A percentile compares a stretch with the other conserved stretches of the same genome.
phyloP scores from a whole-genome alignment of 768 basidiomycete genomes.

The Lentinula aciculospora region DNA sequence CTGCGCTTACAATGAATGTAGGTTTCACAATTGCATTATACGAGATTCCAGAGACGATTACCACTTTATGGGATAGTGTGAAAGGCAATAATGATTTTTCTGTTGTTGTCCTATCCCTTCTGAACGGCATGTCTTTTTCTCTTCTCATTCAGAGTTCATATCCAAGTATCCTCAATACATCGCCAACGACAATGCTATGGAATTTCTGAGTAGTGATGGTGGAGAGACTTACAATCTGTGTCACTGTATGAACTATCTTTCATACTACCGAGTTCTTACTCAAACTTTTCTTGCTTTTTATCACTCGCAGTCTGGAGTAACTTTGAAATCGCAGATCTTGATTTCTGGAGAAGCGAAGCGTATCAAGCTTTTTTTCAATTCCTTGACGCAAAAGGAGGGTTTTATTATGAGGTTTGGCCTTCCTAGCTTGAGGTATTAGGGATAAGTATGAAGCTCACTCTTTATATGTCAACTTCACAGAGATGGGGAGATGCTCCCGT shows the following conservation, averaged over 20 bases:
- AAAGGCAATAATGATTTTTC: slow-evolving; percentile 39
- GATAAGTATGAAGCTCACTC: not conserved
- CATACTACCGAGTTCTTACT: not conserved
- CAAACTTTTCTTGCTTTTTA: not conserved
- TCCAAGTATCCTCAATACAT: slow-evolving; percentile 49
- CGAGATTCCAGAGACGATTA: slow-evolving; percentile 71
- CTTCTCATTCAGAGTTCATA: slow-evolving; percentile 49
- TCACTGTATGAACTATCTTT: slow-evolving; percentile 44
- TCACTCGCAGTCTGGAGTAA: slow-evolving; percentile 65
- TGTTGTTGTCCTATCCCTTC: no score
- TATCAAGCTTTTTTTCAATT: slow-evolving; percentile 65
- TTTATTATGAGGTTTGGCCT: slow-evolving; percentile 51
- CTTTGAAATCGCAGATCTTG: slow-evolving; percentile 67
- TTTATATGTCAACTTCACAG: not conserved
- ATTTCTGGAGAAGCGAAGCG: slow-evolving; percentile 63
- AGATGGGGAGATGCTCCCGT: slow-evolving; percentile 44
- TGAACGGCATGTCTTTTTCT: no score
- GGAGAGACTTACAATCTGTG: slow-evolving; percentile 70
- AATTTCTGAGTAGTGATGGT: slow-evolving; percentile 40
- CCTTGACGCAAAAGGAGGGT: slow-evolving; percentile 61
- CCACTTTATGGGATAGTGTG: slow-evolving; percentile 66
- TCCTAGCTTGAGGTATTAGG: not conserved
- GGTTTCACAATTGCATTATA: slow-evolving; percentile 72
- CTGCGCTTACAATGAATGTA: slow-evolving; percentile 18
- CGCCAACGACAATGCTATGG: slow-evolving; percentile 52